These are phyloP conservation scores for Mucor plumbeus DNA, from an alignment of 371 early-diverging fungal genomes.

Conservation along the genomic window DNA sequence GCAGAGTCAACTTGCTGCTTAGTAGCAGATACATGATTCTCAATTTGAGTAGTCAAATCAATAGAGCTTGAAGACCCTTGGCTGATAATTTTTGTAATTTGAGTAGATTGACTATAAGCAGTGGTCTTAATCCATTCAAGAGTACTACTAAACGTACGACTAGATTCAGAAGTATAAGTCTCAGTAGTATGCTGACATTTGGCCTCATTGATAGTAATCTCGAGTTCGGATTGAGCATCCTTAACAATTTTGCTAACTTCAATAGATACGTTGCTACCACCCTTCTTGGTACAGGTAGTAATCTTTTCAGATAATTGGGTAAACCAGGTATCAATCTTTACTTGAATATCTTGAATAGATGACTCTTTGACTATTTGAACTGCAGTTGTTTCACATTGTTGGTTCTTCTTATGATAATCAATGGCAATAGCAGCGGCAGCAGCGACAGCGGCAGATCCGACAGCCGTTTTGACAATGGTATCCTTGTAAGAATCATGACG, in stretches of 20 bases:
- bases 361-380: slow-evolving; percentile 29
- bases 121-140: slow-evolving; percentile 37
- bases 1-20: slow-evolving; percentile 38
- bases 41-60: slow-evolving; percentile 39
- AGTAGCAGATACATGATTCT: slow-evolving; percentile 35
- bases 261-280: slow-evolving; percentile 25
- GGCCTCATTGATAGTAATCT: slow-evolving; percentile 19
- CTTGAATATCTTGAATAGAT: slow-evolving; percentile 25
- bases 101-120: slow-evolving; percentile 28
- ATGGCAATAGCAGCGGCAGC: slow-evolving; percentile 34
- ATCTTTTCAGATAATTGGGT: slow-evolving; percentile 27
- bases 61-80: slow-evolving; percentile 29
- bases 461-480: slow-evolving; percentile 28
- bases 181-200: slow-evolving; percentile 18
- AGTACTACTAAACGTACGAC: slow-evolving; percentile 25
- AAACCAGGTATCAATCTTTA: slow-evolving; percentile 30
- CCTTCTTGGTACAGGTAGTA: slow-evolving; percentile 30
- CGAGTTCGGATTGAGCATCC: slow-evolving; percentile 35
- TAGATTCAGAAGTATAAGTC: slow-evolving; percentile 11
- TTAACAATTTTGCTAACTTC: slow-evolving; percentile 33
- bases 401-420: slow-evolving; percentile 27
- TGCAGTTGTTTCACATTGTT: slow-evolving; percentile 21
- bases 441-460: slow-evolving; percentile 32
- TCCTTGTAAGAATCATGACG: slow-evolving; percentile 28
- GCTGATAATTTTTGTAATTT: slow-evolving; percentile 34